These are phyloP conservation scores for Dimocarpus longan DNA, from an alignment of 345 rosid species.

Conservation along the genomic window DNA sequence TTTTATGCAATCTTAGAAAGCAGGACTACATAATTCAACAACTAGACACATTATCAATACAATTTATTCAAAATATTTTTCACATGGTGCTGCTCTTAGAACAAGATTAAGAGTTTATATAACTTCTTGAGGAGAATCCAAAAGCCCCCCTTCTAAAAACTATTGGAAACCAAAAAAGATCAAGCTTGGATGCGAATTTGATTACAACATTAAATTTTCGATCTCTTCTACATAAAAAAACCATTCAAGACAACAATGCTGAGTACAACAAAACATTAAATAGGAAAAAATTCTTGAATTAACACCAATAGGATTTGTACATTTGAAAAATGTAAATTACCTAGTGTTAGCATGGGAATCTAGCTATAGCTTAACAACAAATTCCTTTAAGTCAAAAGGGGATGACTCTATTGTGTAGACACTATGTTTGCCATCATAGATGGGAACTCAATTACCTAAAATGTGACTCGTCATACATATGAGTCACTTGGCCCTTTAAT, in stretches of 20 bases:
- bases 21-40: not conserved
- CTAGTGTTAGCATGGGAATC: constrained; percentile 25
- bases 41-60: not conserved
- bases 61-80: constrained; percentile 23
- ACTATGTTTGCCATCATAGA: constrained; percentile 72
- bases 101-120: constrained; percentile 72
- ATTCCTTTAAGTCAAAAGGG: constrained; percentile 65
- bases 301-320: not conserved
- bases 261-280: not conserved
- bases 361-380: constrained; percentile 39
- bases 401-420: constrained; percentile 64
- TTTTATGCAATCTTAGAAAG: not conserved
- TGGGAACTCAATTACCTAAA: constrained; percentile 40
- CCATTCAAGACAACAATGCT: not conserved
- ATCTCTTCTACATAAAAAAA: constrained; percentile 46
- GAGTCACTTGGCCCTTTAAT: constrained; percentile 32
- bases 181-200: no score
- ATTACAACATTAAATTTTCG: constrained; percentile 13
- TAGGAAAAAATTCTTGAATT: not conserved
- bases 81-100: constrained; percentile 50
- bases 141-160: constrained; percentile 38
- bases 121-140: constrained; percentile 59
- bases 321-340: constrained; percentile 17
- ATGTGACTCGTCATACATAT: constrained; percentile 26
- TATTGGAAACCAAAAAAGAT: constrained; percentile 38